Evolutionary conservation across 2,329 filamentous ascomycete species (phyloP).

Genomic region (Neodidymelliopsis sp.): DNA sequence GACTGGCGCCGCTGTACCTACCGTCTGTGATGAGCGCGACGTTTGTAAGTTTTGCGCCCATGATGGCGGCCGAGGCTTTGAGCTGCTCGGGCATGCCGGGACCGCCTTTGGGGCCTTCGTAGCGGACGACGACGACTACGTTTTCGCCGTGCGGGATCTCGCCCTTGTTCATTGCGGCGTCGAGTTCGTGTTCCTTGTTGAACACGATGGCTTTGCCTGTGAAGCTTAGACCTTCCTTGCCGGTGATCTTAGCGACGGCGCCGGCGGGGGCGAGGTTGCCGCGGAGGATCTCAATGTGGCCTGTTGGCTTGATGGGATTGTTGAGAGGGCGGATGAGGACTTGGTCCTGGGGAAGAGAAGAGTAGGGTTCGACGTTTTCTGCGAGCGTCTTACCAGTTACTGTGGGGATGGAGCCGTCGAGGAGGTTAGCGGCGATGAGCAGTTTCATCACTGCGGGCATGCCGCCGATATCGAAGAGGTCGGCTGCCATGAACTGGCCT

Average conservation of each 20-base stretch:
- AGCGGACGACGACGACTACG: slow-evolving; percentile 87
- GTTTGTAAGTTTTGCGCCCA: slow-evolving; percentile 88
- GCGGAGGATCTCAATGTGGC: slow-evolving; percentile 86
- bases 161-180: slow-evolving; percentile 75
- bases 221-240: slow-evolving; percentile 88
- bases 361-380: slow-evolving; percentile 80
- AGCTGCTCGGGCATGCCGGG: slow-evolving; percentile 97
- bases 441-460: slow-evolving; percentile 87
- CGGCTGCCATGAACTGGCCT: slow-evolving; percentile 86
- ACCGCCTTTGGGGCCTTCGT: slow-evolving; percentile 91
- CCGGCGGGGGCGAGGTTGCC: slow-evolving; percentile 90
- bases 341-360: slow-evolving; percentile 79
- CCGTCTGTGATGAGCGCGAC: slow-evolving; percentile 93
- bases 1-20: slow-evolving; percentile 84
- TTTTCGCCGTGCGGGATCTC: slow-evolving; percentile 78
- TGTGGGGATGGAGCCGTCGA: slow-evolving; percentile 80
- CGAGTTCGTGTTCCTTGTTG: slow-evolving; percentile 82
- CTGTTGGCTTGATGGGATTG: slow-evolving; percentile 85
- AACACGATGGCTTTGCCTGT: slow-evolving; percentile 83
- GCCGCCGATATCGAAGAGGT: slow-evolving; percentile 85
- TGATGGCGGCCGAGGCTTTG: slow-evolving; percentile 85
- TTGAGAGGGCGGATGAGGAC: slow-evolving; percentile 80
- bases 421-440: slow-evolving; percentile 75
- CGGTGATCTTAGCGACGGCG: slow-evolving; percentile 94
- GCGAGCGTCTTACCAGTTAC: slow-evolving; percentile 85